Conservation (phyloP, 2,329 filamentous ascomycete species). For the Hypoxylon sp. region DNA sequence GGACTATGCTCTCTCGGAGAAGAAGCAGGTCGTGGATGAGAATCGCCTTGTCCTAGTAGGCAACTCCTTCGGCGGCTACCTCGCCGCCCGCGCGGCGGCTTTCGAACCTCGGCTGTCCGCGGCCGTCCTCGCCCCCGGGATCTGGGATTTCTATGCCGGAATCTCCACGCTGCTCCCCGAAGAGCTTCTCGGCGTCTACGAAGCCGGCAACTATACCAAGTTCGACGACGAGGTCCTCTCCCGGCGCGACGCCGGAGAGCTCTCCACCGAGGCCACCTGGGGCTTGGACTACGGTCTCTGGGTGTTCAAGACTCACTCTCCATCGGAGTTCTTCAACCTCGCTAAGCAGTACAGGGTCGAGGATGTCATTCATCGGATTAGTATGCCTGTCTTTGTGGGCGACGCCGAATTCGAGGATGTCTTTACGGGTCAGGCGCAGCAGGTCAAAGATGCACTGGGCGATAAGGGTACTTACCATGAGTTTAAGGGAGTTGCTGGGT, state of each 20-base stretch:
- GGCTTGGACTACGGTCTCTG: slow-evolving; percentile 52
- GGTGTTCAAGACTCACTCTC: slow-evolving; percentile 50
- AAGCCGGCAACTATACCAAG: slow-evolving; percentile 30
- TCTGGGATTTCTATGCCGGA: slow-evolving; percentile 33
- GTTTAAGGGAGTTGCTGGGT: too few relatives aligned
- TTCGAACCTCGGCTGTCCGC: slow-evolving; percentile 45
- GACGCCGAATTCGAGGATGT: slow-evolving; percentile 45
- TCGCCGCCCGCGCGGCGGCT: slow-evolving; percentile 46
- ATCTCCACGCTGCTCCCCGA: slow-evolving; percentile 32
- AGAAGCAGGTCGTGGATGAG: slow-evolving; percentile 27
- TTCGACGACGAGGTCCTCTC: slow-evolving; percentile 33
- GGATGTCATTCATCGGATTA: slow-evolving; percentile 36
- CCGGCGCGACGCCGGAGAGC: background rate
- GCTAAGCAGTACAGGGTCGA: slow-evolving; percentile 36
- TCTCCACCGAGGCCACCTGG: slow-evolving; percentile 47
- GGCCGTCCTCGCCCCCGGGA: slow-evolving; percentile 35
- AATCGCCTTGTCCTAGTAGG: slow-evolving; percentile 34
- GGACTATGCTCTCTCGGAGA: slow-evolving; percentile 33
- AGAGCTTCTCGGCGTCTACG: slow-evolving; percentile 32
- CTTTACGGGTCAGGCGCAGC: slow-evolving; percentile 39
- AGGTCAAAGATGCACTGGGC: slow-evolving; percentile 38
- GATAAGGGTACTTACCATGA: slow-evolving; percentile 38
- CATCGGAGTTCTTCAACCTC: slow-evolving; percentile 41
- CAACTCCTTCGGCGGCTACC: slow-evolving; percentile 36
- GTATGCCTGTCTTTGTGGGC: slow-evolving; percentile 46